Percentiles rank a stretch among this genome's conserved stretches.
Conservation (phyloP, 1,284 basidiomycete species). For the Termitomyces sp. region DNA sequence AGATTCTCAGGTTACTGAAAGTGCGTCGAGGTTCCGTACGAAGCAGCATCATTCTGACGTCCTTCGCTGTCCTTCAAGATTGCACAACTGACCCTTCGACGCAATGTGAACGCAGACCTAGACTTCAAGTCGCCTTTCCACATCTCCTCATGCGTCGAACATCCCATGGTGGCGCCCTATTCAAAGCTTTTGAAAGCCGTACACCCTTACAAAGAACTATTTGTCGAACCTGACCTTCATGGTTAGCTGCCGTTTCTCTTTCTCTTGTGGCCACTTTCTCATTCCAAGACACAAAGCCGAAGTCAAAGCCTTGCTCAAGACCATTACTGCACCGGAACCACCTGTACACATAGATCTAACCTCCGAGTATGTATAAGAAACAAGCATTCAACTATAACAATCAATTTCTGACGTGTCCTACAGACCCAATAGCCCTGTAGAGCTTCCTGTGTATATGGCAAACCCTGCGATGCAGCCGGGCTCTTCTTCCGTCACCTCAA, state of each 20-base stretch:
- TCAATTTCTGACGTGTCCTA: constrained; percentile 1
- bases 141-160: constrained; percentile 21
- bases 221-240: constrained; percentile 29
- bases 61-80: constrained; percentile 21
- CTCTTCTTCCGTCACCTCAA: constrained; percentile 3
- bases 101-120: constrained; percentile 21
- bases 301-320: constrained; percentile 15
- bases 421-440: background rate
- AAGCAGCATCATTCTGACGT: constrained; percentile 2
- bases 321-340: constrained; percentile 4
- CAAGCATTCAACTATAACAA: background rate
- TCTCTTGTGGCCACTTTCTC: background rate
- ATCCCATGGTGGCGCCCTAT: constrained; percentile 29
- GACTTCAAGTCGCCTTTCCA: constrained; percentile 24
- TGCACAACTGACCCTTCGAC: constrained; percentile 30
- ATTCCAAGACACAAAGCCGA: constrained; percentile 8
- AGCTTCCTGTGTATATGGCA: background rate
- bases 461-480: constrained; percentile 1
- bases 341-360: constrained; percentile 4
- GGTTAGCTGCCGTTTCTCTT: constrained; percentile 16
- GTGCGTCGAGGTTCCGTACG: constrained; percentile 18
- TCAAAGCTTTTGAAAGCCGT: constrained; percentile 26
- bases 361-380: constrained; percentile 4
- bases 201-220: constrained; percentile 24
- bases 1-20: constrained; percentile 34